Conservation (phyloP, 2,329 filamentous ascomycete species). For the Pseudohalonectria lignicola region DNA sequence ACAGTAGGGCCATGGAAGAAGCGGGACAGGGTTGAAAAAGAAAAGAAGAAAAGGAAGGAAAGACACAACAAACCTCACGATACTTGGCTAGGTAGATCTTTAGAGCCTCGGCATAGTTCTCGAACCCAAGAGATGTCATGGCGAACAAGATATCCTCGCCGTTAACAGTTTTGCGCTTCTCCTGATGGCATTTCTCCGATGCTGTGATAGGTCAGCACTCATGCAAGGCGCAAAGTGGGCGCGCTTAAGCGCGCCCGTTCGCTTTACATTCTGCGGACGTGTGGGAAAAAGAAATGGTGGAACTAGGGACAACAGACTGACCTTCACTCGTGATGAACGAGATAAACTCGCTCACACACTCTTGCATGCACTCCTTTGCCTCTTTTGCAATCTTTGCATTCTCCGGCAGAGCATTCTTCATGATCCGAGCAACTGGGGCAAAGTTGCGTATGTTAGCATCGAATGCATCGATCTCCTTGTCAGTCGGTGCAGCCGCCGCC, state of each 20-base stretch:
- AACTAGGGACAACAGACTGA: constrained; percentile 29
- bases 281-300: constrained; percentile 3
- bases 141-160: constrained; percentile 97
- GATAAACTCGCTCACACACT: constrained; percentile 99
- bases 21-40: neutral
- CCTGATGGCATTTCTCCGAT: constrained; percentile 97
- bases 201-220: constrained; percentile 41
- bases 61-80: constrained; percentile 64
- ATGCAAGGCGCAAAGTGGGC: neutral
- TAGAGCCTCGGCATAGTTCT: constrained; percentile 95
- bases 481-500: no score
- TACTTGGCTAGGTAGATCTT: constrained; percentile 98
- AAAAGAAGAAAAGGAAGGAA: neutral
- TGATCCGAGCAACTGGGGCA: constrained; percentile 94
- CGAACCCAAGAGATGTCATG: constrained; percentile 97
- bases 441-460: constrained; percentile 94
- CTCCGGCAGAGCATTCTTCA: constrained; percentile 95
- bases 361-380: constrained; percentile 99
- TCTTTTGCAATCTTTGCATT: constrained; percentile 99
- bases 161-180: constrained; percentile 98
- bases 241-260: no score
- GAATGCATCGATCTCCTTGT: constrained; percentile 42
- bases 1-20: no score
- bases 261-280: no score
- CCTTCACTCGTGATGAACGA: constrained; percentile 99